Percentiles rank a stretch among this genome's conserved stretches.
These are phyloP conservation scores for Amauroascus verrucosus DNA, from an alignment of 2,329 filamentous ascomycete species.

Conservation along the genomic window DNA sequence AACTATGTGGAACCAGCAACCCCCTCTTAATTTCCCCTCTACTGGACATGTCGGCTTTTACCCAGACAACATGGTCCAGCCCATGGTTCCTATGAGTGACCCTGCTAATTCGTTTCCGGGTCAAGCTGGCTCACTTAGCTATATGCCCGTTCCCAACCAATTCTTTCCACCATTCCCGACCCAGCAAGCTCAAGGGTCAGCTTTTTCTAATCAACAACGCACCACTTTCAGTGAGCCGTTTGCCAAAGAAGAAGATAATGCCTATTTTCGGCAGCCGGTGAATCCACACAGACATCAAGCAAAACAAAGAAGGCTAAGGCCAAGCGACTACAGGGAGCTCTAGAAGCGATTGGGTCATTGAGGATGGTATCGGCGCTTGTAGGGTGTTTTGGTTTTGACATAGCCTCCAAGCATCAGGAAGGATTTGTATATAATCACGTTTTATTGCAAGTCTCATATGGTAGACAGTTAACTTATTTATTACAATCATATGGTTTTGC, in stretches of 20 bases:
- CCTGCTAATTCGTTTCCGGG: constrained; percentile 31
- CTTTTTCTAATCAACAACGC: constrained; percentile 50
- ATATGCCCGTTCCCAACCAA: constrained; percentile 19
- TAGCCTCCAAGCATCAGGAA: not conserved
- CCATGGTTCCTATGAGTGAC: constrained; percentile 24
- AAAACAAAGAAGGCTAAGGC: constrained; percentile 65
- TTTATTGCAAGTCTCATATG: not conserved
- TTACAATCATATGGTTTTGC: not conserved
- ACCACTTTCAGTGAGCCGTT: constrained; percentile 44
- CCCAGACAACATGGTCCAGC: constrained; percentile 16
- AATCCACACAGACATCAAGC: constrained; percentile 88
- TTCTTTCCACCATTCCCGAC: constrained; percentile 27
- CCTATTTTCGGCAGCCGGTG: constrained; percentile 91
- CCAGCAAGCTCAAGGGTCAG: constrained; percentile 27
- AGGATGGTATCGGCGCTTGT: not conserved
- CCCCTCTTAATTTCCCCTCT: constrained; percentile 31
- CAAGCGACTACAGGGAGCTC: constrained; percentile 83
- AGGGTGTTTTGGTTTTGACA: not conserved
- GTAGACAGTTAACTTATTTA: not conserved
- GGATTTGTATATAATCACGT: not conserved
- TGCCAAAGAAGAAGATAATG: constrained; percentile 65
- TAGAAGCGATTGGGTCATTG: constrained; percentile 28
- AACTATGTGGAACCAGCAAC: constrained; percentile 38
- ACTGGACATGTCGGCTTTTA: not conserved
- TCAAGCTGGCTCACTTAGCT: not conserved